Evolutionary conservation across 352 stramenopile genomes (phyloP).

Genomic region (Vaucheria bursata): DNA sequence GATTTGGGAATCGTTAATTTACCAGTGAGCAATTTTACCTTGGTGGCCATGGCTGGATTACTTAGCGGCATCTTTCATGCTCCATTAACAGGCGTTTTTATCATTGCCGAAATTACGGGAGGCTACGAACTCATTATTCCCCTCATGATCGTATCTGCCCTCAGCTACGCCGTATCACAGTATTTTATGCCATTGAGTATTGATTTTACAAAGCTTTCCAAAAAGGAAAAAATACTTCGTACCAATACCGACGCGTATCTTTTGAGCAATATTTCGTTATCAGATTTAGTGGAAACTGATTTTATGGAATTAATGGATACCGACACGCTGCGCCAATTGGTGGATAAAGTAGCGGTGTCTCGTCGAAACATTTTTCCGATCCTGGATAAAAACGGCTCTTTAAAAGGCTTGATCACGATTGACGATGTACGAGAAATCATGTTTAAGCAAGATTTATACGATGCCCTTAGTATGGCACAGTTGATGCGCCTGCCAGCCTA

Average conservation of each 20-base stretch:
- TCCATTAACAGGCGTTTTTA: not conserved
- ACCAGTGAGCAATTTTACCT: constrained; percentile 1
- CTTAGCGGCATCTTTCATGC: not conserved
- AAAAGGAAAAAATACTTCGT: not conserved
- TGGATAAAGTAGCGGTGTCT: not conserved
- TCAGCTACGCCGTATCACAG: not conserved
- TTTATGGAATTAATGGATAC: not conserved
- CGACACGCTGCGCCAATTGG: not conserved
- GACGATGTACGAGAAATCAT: not conserved
- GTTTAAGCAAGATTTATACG: constrained; percentile 1
- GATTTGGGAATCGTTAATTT: not conserved
- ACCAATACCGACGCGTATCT: not conserved
- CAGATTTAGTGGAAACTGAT: not conserved
- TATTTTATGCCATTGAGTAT: constrained; percentile 4
- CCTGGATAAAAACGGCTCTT: not conserved
- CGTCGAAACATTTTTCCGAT: not conserved
- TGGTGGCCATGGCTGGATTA: not conserved
- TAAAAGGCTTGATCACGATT: not conserved
- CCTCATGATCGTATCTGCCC: not conserved
- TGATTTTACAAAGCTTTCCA: not conserved
- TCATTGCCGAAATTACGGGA: constrained; percentile 2
- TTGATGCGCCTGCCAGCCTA: not conserved
- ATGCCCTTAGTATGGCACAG: not conserved
- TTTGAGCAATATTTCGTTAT: not conserved
- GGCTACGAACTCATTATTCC: not conserved